Percentiles rank a stretch among this genome's conserved stretches.
These are phyloP conservation scores for Acanthochlamys bracteata DNA, from an alignment of 106 monocot species.

Conservation along the genomic window DNA sequence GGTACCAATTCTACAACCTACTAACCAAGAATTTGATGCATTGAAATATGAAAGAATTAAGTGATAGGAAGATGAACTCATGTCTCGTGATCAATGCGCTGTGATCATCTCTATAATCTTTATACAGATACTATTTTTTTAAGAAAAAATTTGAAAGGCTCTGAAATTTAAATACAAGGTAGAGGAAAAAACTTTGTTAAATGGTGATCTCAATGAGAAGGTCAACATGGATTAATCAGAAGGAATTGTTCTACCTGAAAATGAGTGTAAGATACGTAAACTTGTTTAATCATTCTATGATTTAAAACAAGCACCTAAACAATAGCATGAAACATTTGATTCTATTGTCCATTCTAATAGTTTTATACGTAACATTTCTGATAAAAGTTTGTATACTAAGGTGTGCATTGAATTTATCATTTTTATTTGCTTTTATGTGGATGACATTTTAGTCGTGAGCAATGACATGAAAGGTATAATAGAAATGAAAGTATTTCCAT, in stretches of 20 bases:
- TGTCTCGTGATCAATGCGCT: too few species aligned
- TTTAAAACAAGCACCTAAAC: background rate
- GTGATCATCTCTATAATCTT: too few species aligned
- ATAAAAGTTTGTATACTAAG: background rate
- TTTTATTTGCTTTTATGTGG: background rate
- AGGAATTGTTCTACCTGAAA: background rate
- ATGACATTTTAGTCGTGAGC: background rate
- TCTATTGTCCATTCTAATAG: background rate
- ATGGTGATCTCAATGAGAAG: constrained; percentile 2
- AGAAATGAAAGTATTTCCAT: background rate
- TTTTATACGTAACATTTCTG: background rate
- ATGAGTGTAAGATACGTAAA: background rate
- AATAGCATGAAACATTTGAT: constrained; percentile 3
- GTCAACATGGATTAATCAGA: background rate
- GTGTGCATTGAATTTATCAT: background rate
- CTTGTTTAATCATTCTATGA: background rate
- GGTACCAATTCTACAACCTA: too few species aligned
- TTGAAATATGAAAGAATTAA: too few species aligned
- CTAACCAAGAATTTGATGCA: too few species aligned
- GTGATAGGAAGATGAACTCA: too few species aligned
- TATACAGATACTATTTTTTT: too few species aligned
- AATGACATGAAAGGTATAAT: background rate
- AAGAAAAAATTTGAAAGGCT: too few species aligned
- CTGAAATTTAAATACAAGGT: too few species aligned
- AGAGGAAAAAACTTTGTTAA: background rate